Evolutionary conservation across 345 rosid species (phyloP), one percentile per base, ranked within the genome.

Genomic region (Trapa incisa): DNA sequence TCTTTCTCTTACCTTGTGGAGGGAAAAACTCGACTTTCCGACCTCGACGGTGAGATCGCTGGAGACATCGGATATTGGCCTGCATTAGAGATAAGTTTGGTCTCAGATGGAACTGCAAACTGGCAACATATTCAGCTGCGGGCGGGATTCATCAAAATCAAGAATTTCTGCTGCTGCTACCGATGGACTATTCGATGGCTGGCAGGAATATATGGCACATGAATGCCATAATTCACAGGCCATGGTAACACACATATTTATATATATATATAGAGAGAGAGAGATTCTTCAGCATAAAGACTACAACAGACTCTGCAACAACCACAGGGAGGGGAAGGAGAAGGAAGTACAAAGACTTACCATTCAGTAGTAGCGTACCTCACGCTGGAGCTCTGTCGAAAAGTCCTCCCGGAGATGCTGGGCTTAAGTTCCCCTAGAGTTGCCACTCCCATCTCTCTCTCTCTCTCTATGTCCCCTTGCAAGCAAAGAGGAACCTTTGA

Each of bases 1-100:
- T 22, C 29, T 22, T 22, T 4, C 8, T 39, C 29, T 68, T 82
- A 88, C 98, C 97, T 90, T 93, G 67, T 93, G 98, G 74, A 93
- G 92, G 42, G 92, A 75, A 76, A 93, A 89, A 79, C 77, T 89
- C 3, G 96, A 84, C 16, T 78, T 80, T 79, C 97, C 97, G 13
- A 93, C 87, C 68, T 90, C 94, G 36, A 93, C 67, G 0, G 82
- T 84, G 37, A 93, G 94, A 77, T 93, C 97, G 65, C 98, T 93
- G 35, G 94, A 90, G 67, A 93, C 97, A 67, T 93, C 97, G 6
- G 97, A 88, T 64, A 90, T 88, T 37, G 98, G 97, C 98, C 98
- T 90, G 91, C 83, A 58, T 0, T 3, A 32, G 6, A 33, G 35
- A 32, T 57, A 5, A 14, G 16, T 50, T 5, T 5, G 60, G 60